Evolutionary conservation across 805 yeast species (phyloP), one percentile per base, ranked within the genome.

Genomic region (Cephaloascus fragrans): DNA sequence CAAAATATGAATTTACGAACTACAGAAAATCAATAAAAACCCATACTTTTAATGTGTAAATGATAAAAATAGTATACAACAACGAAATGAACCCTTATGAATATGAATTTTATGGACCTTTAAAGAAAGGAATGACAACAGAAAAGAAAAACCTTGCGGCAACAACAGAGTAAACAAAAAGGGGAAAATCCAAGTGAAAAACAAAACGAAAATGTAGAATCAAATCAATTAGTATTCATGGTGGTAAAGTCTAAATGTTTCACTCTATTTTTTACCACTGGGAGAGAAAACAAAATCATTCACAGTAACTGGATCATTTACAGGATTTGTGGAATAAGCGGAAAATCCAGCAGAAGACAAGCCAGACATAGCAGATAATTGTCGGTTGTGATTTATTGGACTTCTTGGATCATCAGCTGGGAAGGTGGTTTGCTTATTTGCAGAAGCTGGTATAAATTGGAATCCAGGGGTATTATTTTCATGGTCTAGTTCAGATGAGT

Each of bases 291-390:
- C 36, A 36, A 47, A 43, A 17, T 44, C 47, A 32, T 38, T 45
- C 9, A 46, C 49, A 18, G 41, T 41, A 19, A 43, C 41, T 15
- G 50, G 50, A 12, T 34, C 23, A 34, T 34, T 8, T 14, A 44
- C 48, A 23, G 39, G 44, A 16, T 39, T 37, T 46, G 46, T 44
- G 5, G 26, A 34, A n/a, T 34, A 18, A 14, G 26, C 26, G 12
- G 26, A 18, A 23, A 34, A 34, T n/a, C 36, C 36, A 34, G 26
- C 36, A 16, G 33, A 31, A 29, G 48, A 41, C 38, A 45, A 35
- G 31, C 43, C 41, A 3, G 49, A 46, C 12, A 40, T 28, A 23
- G 38, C 34, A 4, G 49, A 46, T 28, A 41, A 36, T 31, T 45
- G 35, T 36, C 49, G 43, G 31, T 44, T 44, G 34, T 46, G 49